phyloP scores from a whole-genome alignment of 768 basidiomycete species.

The Porphyrellus cyaneotinctus region DNA sequence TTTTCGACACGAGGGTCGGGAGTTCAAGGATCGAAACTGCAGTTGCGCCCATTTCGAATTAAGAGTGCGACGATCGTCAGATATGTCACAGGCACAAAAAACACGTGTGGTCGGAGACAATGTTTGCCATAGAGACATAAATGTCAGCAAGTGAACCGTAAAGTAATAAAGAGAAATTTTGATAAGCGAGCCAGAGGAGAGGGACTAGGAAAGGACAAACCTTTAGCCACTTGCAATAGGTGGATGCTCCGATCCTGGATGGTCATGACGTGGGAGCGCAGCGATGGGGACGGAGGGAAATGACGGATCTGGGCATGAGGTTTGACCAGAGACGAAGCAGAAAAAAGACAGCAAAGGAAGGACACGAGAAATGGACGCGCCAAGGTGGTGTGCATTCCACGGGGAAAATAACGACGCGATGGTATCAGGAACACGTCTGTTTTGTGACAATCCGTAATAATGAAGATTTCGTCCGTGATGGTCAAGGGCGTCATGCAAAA shows the following conservation, averaged over 20 bases:
- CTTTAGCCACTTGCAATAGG: constrained; percentile 86
- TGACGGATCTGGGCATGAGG: too few relatives aligned
- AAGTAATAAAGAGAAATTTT: constrained; percentile 9
- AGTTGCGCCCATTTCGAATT: constrained; percentile 15
- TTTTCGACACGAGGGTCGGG: constrained; percentile 27
- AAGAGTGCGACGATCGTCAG: constrained; percentile 8
- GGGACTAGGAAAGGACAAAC: constrained; percentile 38
- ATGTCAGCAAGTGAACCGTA: constrained; percentile 4
- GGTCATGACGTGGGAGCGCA: constrained; percentile 2
- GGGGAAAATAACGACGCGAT: background rate
- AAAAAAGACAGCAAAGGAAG: background rate
- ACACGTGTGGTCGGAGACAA: constrained; percentile 20
- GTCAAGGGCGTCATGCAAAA: background rate
- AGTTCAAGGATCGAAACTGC: constrained; percentile 23
- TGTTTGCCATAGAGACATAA: constrained; percentile 15
- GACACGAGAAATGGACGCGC: background rate
- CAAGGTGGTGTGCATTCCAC: background rate
- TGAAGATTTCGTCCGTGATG: background rate
- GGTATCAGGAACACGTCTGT: background rate
- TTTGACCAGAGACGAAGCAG: too few relatives aligned
- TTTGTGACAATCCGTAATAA: background rate
- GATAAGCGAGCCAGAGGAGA: constrained; percentile 19
- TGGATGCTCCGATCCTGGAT: constrained; percentile 74
- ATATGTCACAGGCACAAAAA: constrained; percentile 5
- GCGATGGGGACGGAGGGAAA: constrained; percentile 7